These are phyloP conservation scores for Pythium rishiriense DNA, from an alignment of 352 stramenopile species.

Conservation along the genomic window DNA sequence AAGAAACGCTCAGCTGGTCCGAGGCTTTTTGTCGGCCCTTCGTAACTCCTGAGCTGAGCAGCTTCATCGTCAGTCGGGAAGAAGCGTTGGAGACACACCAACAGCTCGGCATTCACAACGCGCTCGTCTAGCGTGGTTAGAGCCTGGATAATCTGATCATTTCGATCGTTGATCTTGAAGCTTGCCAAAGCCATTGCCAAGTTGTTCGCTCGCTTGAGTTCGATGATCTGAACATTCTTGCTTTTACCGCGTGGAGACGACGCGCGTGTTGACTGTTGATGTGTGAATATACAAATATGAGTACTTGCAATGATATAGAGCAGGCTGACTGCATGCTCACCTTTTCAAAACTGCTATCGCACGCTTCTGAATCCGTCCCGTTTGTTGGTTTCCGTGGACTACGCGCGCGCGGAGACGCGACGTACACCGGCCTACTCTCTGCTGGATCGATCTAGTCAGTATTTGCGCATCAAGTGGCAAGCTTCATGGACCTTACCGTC, in stretches of 20 bases:
- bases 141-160: constrained; percentile 59
- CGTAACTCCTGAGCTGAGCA: constrained; percentile 41
- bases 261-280: constrained; percentile 35
- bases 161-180: constrained; percentile 76
- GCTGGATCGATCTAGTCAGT: not conserved
- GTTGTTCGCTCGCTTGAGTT: constrained; percentile 82
- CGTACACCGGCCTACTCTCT: constrained; percentile 51
- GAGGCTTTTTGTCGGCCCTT: constrained; percentile 43
- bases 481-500: constrained; percentile 35
- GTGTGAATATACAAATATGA: constrained; percentile 8
- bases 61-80: constrained; percentile 76
- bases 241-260: constrained; percentile 72
- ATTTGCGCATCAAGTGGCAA: not conserved
- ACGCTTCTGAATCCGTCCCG: constrained; percentile 13
- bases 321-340: constrained; percentile 24
- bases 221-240: constrained; percentile 76
- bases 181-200: constrained; percentile 66
- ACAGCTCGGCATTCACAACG: constrained; percentile 52
- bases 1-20: constrained; percentile 80
- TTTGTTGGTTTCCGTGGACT: constrained; percentile 31
- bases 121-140: constrained; percentile 66
- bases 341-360: constrained; percentile 57
- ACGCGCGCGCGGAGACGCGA: constrained; percentile 51
- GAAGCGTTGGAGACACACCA: constrained; percentile 73
- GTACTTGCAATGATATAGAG: not conserved